phyloP scores from a whole-genome alignment of 169 alveolate species.

The Plasmodium blacklocki region DNA sequence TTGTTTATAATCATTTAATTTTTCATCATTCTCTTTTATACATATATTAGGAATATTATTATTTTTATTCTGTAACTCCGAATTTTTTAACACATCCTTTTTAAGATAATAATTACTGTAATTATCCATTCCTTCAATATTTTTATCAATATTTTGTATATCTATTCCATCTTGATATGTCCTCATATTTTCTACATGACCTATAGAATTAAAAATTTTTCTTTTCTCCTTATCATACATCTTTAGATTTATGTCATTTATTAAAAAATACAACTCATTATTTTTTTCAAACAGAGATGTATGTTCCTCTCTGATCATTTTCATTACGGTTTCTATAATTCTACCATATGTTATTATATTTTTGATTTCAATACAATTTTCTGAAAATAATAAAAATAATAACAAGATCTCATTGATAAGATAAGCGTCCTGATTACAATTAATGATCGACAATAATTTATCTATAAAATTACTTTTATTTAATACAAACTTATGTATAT shows the following conservation, averaged over 20 bases:
- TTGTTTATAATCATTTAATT: background rate
- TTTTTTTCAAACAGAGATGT: slow-evolving; percentile 16
- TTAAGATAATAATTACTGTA: background rate
- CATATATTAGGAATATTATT: background rate
- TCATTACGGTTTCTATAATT: slow-evolving; percentile 42
- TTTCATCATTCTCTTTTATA: background rate
- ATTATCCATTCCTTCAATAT: background rate
- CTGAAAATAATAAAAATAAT: slow-evolving; percentile 26
- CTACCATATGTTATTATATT: slow-evolving; percentile 61
- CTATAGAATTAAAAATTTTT: background rate
- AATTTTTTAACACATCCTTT: background rate
- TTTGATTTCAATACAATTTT: slow-evolving; percentile 36
- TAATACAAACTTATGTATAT: slow-evolving; percentile 38
- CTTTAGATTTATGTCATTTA: slow-evolving; percentile 10
- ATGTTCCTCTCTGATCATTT: slow-evolving; percentile 53
- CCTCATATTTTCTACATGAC: background rate
- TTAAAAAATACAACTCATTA: slow-evolving; percentile 24
- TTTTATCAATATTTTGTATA: background rate
- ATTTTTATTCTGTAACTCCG: background rate
- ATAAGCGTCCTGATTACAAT: slow-evolving; percentile 60
- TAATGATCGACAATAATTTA: slow-evolving; percentile 12
- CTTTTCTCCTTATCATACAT: background rate
- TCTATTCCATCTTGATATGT: background rate
- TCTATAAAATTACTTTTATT: slow-evolving; percentile 34
- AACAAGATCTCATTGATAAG: slow-evolving; percentile 56